Base-by-base conservation (phyloP, 192 early-diverging fungal species). In the Dispira simplex region DNA sequence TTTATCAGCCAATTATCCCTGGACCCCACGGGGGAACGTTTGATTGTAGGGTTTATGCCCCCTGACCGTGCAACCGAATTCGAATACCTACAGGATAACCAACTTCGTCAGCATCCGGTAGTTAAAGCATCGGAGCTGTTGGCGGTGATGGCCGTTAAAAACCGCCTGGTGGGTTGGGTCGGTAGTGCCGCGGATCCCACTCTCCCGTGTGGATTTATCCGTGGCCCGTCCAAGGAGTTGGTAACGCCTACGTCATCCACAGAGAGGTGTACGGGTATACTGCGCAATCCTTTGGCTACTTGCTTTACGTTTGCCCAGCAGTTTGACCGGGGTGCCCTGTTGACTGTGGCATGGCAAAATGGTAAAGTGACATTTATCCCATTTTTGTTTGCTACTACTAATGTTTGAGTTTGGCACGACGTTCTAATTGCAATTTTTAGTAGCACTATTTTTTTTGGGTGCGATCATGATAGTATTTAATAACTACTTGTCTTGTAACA, bases 271-370 rank as follows among this genome's bases (percentile, higher is more conserved):
- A 32, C 23, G 13, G 25, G 59, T 8, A 21, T 25, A 21, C 54
- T 28, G 23, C 48, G 18, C 16, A 16, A 58, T 18, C 75, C 75
- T 0, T 66, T 66, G 13, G 70, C 75, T 0, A 71, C 71, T 13
- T 77, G 75, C 69, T 52, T 71, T 59, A 72, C 65, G 0, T 77
- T 77, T 59, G 67, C 73, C 16, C 69, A 70, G 8, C 71, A 70
- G 46, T 77, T 74, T 65, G 68, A 68, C 27, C 67, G 68, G 14
- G 76, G 76, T 14, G 70, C 72, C 10, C 59, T 77, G 32, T 66
- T 77, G 27, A 70, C 72, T 18, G 73, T 77, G 18, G 76, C 72
- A 2, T 77, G 76, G 76, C 72, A 72, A n/a, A 77, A 74, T 46
- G 76, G 76, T 16, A 77, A 77, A 56, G 54, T 77, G 12, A 70